phyloP scores from a whole-genome alignment of 805 yeast species.

The Babjeviella inositovora region DNA sequence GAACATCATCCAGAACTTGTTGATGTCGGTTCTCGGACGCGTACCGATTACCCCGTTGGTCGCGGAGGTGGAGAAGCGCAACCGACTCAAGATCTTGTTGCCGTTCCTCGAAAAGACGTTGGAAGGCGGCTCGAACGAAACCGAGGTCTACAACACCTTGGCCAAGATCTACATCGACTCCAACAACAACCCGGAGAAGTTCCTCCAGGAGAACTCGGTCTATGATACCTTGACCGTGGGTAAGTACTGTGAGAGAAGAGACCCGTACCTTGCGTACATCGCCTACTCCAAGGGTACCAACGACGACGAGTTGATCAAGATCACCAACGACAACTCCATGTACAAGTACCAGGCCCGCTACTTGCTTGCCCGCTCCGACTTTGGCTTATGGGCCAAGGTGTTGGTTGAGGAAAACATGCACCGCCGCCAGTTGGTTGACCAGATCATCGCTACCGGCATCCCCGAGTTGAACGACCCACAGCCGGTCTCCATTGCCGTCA shows the following conservation, averaged over 20 bases:
- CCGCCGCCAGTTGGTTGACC: conserved; percentile 85
- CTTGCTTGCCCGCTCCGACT: conserved; percentile 76
- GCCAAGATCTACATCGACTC: conserved; percentile 97
- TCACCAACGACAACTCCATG: conserved; percentile 96
- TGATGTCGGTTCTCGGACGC: conserved; percentile 81
- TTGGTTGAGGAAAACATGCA: conserved; percentile 62
- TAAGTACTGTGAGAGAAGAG: conserved; percentile 97
- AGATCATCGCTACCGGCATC: conserved; percentile 89
- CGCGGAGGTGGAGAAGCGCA: conserved; percentile 91
- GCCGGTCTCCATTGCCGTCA: conserved; percentile 85
- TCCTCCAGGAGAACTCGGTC: conserved; percentile 76
- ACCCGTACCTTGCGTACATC: conserved; percentile 94
- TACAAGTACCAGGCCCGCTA: conserved; percentile 98
- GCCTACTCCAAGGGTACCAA: conserved; percentile 93
- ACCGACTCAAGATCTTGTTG: conserved; percentile 75
- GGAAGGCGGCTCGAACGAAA: conserved; percentile 72
- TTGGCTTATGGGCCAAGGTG: conserved; percentile 68
- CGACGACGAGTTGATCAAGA: conserved; percentile 75
- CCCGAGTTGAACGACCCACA: conserved; percentile 90
- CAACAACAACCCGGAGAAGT: conserved; percentile 94
- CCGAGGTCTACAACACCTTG: conserved; percentile 83
- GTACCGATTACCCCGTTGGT: conserved; percentile 86
- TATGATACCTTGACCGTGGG: conserved; percentile 95
- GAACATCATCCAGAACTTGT: conserved; percentile 59
- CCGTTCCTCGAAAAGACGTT: conserved; percentile 89